Percentiles rank a stretch among this genome's conserved stretches.
Conservation (phyloP, 805 yeast species). For the Teunomyces pallodes region DNA sequence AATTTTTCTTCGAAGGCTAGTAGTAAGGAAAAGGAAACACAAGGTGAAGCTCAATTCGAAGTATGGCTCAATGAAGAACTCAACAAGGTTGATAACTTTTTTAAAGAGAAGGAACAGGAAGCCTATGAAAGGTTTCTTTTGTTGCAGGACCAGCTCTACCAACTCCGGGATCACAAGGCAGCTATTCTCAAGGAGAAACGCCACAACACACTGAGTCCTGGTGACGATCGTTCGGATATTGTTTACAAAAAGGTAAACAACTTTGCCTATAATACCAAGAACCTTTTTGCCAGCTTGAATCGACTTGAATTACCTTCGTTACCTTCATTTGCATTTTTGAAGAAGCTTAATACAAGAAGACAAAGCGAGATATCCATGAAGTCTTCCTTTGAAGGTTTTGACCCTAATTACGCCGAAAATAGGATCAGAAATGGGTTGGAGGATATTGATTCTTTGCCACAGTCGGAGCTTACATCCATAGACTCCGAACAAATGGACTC, state of each 20-base stretch:
- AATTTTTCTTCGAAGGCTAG: conserved; percentile 17
- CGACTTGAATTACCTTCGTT: conserved; percentile 41
- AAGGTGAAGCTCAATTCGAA: conserved; percentile 50
- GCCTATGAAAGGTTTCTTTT: conserved; percentile 57
- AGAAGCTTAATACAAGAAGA: background rate
- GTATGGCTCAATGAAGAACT: conserved; percentile 67
- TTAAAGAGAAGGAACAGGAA: conserved; percentile 56
- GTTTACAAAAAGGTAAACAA: conserved; percentile 24
- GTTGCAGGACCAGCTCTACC: conserved; percentile 67
- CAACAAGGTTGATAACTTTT: conserved; percentile 59
- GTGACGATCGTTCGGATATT: conserved; percentile 7
- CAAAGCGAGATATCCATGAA: conserved; percentile 1
- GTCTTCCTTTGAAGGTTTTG: conserved; percentile 11
- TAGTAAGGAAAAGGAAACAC: conserved; percentile 18
- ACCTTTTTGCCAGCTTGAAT: conserved; percentile 20
- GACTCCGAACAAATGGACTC: conserved; percentile 10
- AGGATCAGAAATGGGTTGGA: conserved; percentile 34
- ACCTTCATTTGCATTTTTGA: conserved; percentile 35
- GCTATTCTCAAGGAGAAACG: conserved; percentile 11
- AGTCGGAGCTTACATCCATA: conserved; percentile 10
- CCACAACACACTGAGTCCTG: background rate
- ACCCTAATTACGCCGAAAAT: conserved; percentile 36
- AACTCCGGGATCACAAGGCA: conserved; percentile 53
- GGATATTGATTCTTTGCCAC: conserved; percentile 1
- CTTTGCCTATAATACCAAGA: conserved; percentile 27